Evolutionary conservation across 1,284 basidiomycete genomes (phyloP).

Genomic region (Marasmius sp.): DNA sequence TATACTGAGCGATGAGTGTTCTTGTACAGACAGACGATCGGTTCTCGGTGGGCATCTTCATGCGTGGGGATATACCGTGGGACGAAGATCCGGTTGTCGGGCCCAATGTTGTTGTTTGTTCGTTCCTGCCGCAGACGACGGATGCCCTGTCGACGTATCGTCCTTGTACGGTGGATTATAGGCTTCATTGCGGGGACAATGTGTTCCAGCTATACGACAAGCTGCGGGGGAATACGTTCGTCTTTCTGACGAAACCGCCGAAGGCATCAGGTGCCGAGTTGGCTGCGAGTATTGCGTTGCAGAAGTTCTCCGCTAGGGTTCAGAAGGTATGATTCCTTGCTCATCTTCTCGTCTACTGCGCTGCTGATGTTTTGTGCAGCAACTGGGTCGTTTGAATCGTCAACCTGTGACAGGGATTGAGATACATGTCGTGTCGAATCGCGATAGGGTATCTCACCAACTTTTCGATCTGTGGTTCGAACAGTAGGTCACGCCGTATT

Average conservation of each 20-base stretch:
- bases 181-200: conserved; percentile 52
- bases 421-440: conserved; percentile 66
- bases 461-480: conserved; percentile 66
- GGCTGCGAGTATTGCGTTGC: conserved; percentile 56
- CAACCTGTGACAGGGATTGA: conserved; percentile 53
- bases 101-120: conserved; percentile 60
- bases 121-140: conserved; percentile 56
- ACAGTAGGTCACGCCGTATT: conserved; percentile 42
- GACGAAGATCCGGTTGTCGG: conserved; percentile 59
- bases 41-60: conserved; percentile 61
- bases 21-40: conserved; percentile 53
- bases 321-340: conserved; percentile 37
- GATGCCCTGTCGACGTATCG: conserved; percentile 46
- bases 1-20: background rate
- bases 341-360: background rate
- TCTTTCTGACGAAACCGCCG: conserved; percentile 53
- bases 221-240: conserved; percentile 50
- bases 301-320: conserved; percentile 56
- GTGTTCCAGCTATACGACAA: conserved; percentile 60
- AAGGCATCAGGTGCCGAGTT: conserved; percentile 46
- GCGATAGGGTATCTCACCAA: conserved; percentile 62
- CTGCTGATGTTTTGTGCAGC: conserved; percentile 33
- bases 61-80: conserved; percentile 59
- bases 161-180: conserved; percentile 51
- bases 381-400: conserved; percentile 56